Evolutionary conservation across 2,329 filamentous ascomycete genomes (phyloP), one percentile per base, ranked within the genome.

Genomic region (Pseudogymnoascus sp.): DNA sequence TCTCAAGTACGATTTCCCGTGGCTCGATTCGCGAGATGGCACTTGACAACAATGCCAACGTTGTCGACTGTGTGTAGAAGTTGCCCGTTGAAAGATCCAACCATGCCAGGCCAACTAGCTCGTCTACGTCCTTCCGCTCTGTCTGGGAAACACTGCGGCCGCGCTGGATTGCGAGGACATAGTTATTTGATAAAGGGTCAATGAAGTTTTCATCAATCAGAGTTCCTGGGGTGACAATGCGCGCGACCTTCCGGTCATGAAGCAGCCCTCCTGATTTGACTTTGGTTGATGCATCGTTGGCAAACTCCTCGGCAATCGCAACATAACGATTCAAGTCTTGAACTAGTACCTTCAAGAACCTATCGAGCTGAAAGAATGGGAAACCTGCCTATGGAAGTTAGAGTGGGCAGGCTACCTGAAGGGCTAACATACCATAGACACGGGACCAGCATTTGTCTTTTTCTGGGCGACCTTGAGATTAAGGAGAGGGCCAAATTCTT

Each of bases 161-260:
- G 28, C 89, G 74, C 71, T 96, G 85, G 59, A 97, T 83, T 38
- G 90, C 88, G 73, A 97, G 84, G 36, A 97, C 82, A 74, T 93
- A 99, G 73, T 97, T 97, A 76, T 95, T 97, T 70, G 90, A 87
- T 73, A 90, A 93, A 1, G 92, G 91, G 73, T 97, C 91, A 81
- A 99, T 92, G 75, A 97, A 99, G 70, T 92, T 93, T 76, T 99
- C 95, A 75, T 99, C 95, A 68, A 99, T 96, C 62, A 99, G 80
- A 1, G 95, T 99, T 18, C 95, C 95, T 1, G 95, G 92, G 0
- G 95, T 97, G 71, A 99, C 86, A 69, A 99, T 88, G 64, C 95
- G 87, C 16, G 90, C 85, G 12, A 99, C 91, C 69, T 82, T 87
- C 25, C 95, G 88, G 73, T 96, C 89, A 74, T 95, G 96, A 79